Evolutionary conservation across 345 rosid genomes (phyloP), one percentile per base, ranked within the genome.

Genomic region (Limnanthes douglasii): DNA sequence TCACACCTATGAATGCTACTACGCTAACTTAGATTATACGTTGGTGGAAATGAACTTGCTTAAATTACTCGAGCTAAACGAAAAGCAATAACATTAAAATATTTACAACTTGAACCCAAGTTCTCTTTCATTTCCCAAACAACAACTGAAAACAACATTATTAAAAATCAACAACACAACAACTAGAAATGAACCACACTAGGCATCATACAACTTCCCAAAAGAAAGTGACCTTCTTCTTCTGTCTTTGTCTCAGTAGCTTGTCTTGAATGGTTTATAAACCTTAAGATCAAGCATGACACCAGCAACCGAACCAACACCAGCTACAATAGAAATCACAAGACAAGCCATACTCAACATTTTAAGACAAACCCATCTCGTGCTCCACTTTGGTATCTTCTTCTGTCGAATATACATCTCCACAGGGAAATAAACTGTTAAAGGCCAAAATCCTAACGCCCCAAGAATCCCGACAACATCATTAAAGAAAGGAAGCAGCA

Each of bases 391-490:
- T 37, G 59, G 69, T 8, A 79, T 46, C 52, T 51, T 57, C 69
- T 52, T 69, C 41, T 69, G 78, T 18, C 44, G 50, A 3, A 75
- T 66, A 48, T 75, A 79, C 85, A 79, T 75, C 67, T 78, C 84
- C n/a, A 78, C 69, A 9, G 92, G 85, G 34, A 78, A 74, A 17
- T 73, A 78, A 41, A 78, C 90, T 0, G 80, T 73, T 41, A 78
- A 43, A 2, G 90, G 90, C 84, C 81, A 79, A 45, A 75, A 79
- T 24, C 93, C 93, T 24, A 79, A 36, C 0, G 93, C 93, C 3
- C 93, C 85, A 2, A 79, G 66, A 41, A 78, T 47, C 27, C 92
- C 92, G 1, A 71, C 81, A 2, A 78, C 60, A 18, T 78, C 85
- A 21, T 72, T 75, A 39, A 79, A 79, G 51, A 79, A 79, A 0